A percentile compares a stretch with the other conserved stretches of the same genome.
phyloP scores from a whole-genome alignment of 768 basidiomycete species.

The Neoboletus subvelutipes region DNA sequence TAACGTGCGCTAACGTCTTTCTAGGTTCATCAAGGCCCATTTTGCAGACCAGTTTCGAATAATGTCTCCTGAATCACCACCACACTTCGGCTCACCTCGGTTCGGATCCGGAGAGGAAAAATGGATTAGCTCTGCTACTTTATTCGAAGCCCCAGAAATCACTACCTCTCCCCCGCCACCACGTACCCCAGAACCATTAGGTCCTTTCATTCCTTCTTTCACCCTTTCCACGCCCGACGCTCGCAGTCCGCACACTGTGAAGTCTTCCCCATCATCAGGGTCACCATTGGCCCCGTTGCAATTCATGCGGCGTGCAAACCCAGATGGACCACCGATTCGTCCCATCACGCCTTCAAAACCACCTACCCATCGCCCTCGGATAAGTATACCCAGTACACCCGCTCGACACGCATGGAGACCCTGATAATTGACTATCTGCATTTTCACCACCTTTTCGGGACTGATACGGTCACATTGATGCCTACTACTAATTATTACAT shows the following conservation, averaged over 20 bases:
- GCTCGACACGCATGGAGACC: slow-evolving; percentile 67
- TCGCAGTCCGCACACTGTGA: slow-evolving; percentile 45
- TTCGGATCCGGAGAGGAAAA: slow-evolving; percentile 57
- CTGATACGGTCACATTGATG: slow-evolving; percentile 12
- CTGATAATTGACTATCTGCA: slow-evolving; percentile 33
- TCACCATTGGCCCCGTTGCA: slow-evolving; percentile 81
- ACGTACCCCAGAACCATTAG: slow-evolving; percentile 66
- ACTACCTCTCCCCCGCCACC: slow-evolving; percentile 42
- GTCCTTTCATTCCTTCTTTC: slow-evolving; percentile 62
- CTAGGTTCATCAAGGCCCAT: slow-evolving; percentile 82
- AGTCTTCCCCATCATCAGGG: slow-evolving; percentile 58
- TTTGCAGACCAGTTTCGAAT: slow-evolving; percentile 82
- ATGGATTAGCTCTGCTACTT: slow-evolving; percentile 80
- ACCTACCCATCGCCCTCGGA: slow-evolving; percentile 43
- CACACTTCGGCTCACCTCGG: slow-evolving; percentile 41
- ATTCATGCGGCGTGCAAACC: slow-evolving; percentile 79
- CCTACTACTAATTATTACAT: slow-evolving; percentile 29
- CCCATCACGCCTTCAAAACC: slow-evolving; percentile 69
- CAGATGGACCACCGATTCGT: slow-evolving; percentile 49
- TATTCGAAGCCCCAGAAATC: slow-evolving; percentile 55
- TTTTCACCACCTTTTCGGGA: slow-evolving; percentile 20
- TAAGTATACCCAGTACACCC: slow-evolving; percentile 44
- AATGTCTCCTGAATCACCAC: slow-evolving; percentile 60
- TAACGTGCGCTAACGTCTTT: slow-evolving; percentile 8
- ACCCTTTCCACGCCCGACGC: slow-evolving; percentile 51